phyloP scores from a whole-genome alignment of 192 early-diverging fungal genomes.

The Coemansia erecta region DNA sequence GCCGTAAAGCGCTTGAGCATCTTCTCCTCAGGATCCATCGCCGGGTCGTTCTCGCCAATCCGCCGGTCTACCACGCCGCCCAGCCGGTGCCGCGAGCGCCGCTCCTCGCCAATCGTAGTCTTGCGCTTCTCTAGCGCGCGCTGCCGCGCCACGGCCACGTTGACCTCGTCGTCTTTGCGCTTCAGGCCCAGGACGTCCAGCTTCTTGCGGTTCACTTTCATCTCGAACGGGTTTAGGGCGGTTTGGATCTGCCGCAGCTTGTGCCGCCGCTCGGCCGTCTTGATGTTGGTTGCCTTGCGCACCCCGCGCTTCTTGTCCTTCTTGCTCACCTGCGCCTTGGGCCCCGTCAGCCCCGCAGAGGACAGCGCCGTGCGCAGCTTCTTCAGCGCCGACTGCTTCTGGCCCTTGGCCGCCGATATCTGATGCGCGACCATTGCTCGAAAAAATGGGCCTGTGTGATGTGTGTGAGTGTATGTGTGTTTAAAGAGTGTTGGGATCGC shows the following conservation, averaged over 20 bases:
- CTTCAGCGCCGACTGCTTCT: conserved; percentile 73
- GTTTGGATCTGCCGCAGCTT: conserved; percentile 45
- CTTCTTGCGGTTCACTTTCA: conserved; percentile 77
- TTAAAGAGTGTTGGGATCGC: neutral
- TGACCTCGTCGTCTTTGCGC: conserved; percentile 77
- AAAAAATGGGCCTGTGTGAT: neutral
- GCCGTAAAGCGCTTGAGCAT: conserved; percentile 92
- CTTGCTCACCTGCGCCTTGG: conserved; percentile 58
- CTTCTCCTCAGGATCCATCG: conserved; percentile 89
- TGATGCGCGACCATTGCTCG: neutral
- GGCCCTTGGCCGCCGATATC: conserved; percentile 2
- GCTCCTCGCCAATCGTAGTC: conserved; percentile 78
- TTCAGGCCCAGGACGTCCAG: conserved; percentile 82
- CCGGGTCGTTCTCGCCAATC: conserved; percentile 89
- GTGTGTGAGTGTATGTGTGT: neutral
- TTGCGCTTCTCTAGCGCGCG: conserved; percentile 83
- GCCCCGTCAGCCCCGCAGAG: conserved; percentile 74
- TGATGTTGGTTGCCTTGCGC: conserved; percentile 44
- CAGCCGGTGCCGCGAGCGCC: conserved; percentile 64
- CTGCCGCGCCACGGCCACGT: conserved; percentile 77
- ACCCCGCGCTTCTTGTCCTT: conserved; percentile 68
- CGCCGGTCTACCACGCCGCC: conserved; percentile 86
- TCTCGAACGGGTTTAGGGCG: conserved; percentile 86
- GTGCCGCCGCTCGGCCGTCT: conserved; percentile 28
- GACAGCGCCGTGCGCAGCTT: conserved; percentile 77